Evolutionary conservation across 179 eudicot species (phyloP), one percentile per base, ranked within the genome.

Genomic region (Gypsophila paniculata): DNA sequence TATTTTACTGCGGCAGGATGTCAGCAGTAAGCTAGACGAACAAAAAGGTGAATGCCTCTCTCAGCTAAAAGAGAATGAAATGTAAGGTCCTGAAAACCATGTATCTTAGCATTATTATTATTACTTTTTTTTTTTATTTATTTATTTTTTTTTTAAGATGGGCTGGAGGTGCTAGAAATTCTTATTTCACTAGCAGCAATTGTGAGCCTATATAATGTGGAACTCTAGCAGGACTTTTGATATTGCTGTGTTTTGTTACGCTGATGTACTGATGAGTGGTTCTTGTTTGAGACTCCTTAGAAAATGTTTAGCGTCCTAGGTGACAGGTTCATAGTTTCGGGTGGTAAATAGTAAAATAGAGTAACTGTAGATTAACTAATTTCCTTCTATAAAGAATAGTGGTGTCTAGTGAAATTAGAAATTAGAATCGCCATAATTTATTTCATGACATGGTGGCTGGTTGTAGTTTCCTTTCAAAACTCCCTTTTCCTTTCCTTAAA

Each of bases 31-130:
- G 89, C 85, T 93, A 78, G 98, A 89, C 64, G 93, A 89, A 78
- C 97, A 93, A 80, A 93, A 89, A 74, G 98, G 82, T 73, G 98
- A 93, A 68, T 81, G 84, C 70, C 71, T 93, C 72, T 77, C 96
- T 65, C 98, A 93, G 86, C 85, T 93, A 63, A 84, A 90, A 79
- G 98, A 93, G 85, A 93, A 93, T 73, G 98, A 90, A 78, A 93
- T 87, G 98, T 93, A 85, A 86, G 91, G 66, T 57, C 65, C 65
- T 65, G 65, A 46, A 63, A 71, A 69, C 70, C 17, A n/a, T 64
- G 62, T 51, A 68, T 62, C 61, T 68, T 74, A 61, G 68, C 53
- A 32, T 39, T 32, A 15, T 26, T 18, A 1, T 21, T 68, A 42
- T 42, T 3, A 2, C 2, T 29, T 29, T 29, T 48, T 22, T 5